These are phyloP conservation scores for Prunus mongolica DNA, from an alignment of 306 rosid species.

Conservation along the genomic window DNA sequence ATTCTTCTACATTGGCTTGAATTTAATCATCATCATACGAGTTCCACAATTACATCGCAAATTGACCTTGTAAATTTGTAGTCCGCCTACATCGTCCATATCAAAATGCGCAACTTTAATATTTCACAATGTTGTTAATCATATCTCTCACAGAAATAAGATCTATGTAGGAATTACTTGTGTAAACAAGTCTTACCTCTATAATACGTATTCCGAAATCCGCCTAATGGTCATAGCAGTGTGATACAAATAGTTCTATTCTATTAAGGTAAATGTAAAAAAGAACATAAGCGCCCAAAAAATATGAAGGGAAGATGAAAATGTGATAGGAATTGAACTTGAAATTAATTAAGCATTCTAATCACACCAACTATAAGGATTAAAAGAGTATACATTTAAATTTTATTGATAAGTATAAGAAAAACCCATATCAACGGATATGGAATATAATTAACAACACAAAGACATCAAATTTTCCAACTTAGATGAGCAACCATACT, in stretches of 20 bases:
- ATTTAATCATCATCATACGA: no score
- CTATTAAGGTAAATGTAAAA: neutral
- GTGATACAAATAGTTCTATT: neutral
- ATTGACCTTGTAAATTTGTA: no score
- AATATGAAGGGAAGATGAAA: neutral
- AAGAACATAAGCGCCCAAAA: neutral
- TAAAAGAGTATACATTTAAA: neutral
- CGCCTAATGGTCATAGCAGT: neutral
- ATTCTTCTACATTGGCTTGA: neutral
- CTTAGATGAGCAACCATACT: constrained; percentile 34
- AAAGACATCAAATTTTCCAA: constrained; percentile 24
- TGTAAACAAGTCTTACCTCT: neutral
- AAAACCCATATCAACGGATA: constrained; percentile 23
- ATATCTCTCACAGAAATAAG: neutral
- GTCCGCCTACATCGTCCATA: no score
- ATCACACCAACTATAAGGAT: neutral
- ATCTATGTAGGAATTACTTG: neutral
- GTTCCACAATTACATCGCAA: no score
- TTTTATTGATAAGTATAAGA: constrained; percentile 32
- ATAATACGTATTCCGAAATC: neutral
- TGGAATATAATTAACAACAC: constrained; percentile 10
- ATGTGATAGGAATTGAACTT: neutral
- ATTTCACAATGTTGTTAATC: neutral
- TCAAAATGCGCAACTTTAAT: no score
- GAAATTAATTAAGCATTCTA: neutral